Evolutionary conservation across 352 stramenopile species (phyloP), one percentile per base, ranked within the genome.

Genomic region (Phytophthora pluvialis): DNA sequence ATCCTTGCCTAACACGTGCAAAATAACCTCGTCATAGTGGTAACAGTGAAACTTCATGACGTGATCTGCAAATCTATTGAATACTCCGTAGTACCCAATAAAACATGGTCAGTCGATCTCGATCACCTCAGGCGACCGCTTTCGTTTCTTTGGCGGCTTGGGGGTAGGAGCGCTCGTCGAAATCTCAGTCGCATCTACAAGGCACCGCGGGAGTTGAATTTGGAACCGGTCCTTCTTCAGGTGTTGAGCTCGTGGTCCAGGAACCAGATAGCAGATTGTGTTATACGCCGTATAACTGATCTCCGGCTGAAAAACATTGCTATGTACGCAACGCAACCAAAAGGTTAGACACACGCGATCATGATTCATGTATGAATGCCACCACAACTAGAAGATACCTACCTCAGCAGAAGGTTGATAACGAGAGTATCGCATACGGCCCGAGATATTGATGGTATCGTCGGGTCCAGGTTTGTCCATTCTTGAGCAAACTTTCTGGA

Each of bases 241-340:
- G 3, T 72, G 74, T 8, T 72, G 72, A 50, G 79, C 73, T 39
- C 64, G 68, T 4, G 75, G 53, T 6, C 81, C 81, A 21, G 71
- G 62, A 21, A 86, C 79, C 9, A 93, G 40, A 58, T 92, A 93
- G 54, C 81, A 89, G 29, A 86, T 90, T 16, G 83, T 93, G 45
- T 78, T 88, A 65, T 91, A 93, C 10, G 83, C 76, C 2, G 83
- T 91, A 59, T 90, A 91, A 53, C 79, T 87, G 73, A 93, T 90
- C 13, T 93, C 83, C 7, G 78, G 79, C 36, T 89, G 76, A 28
- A 92, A 40, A 16, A 89, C 55, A 25, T 86, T 71, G 29, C 78
- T 87, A 32, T 26, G 32, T 3, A 60, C 21, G 16, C 12, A 56
- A 53, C n/a, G 46, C 49, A 3, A 45, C 53, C 57, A 36, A 53